phyloP scores from a whole-genome alignment of 2,329 filamentous ascomycete species.

The Botrytis cinerea region DNA sequence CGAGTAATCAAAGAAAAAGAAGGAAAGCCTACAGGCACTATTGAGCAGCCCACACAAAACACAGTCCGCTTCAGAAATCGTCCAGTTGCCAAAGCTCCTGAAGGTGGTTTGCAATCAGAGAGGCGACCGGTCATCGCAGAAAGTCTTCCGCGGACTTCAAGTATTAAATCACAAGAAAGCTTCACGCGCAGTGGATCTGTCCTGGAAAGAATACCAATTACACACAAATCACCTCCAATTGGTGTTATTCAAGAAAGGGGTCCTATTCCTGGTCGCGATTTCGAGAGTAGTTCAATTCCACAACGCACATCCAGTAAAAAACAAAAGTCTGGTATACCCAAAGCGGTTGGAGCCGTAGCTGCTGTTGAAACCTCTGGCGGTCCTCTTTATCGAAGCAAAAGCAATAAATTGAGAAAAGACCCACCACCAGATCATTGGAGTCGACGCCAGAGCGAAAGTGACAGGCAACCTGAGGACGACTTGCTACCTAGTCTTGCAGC shows the following conservation, averaged over 20 bases:
- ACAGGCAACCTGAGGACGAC: constrained; percentile 43
- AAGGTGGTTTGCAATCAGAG: constrained; percentile 31
- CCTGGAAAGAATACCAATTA: constrained; percentile 37
- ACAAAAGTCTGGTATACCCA: constrained; percentile 53
- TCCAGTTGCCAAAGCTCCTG: constrained; percentile 35
- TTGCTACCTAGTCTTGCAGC: constrained; percentile 4
- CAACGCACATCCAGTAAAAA: constrained; percentile 61
- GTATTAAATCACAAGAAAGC: constrained; percentile 42
- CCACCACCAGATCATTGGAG: constrained; percentile 56
- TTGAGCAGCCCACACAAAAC: constrained; percentile 36
- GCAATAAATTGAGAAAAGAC: constrained; percentile 60
- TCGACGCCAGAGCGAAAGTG: constrained; percentile 47
- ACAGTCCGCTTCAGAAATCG: constrained; percentile 40
- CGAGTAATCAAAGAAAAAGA: constrained; percentile 61
- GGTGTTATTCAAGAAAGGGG: constrained; percentile 19
- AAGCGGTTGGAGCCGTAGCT: constrained; percentile 27
- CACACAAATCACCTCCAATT: constrained; percentile 22
- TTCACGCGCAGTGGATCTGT: constrained; percentile 41
- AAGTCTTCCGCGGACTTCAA: constrained; percentile 42
- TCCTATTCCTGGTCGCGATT: constrained; percentile 11
- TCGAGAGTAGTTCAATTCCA: constrained; percentile 21
- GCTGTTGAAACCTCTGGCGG: constrained; percentile 38
- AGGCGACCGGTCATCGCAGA: constrained; percentile 36
- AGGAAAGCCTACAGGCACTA: constrained; percentile 37
- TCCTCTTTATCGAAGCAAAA: constrained; percentile 51